Base-by-base conservation (phyloP, 2,329 filamentous ascomycete genomes). In the Hypoxylon sp. region DNA sequence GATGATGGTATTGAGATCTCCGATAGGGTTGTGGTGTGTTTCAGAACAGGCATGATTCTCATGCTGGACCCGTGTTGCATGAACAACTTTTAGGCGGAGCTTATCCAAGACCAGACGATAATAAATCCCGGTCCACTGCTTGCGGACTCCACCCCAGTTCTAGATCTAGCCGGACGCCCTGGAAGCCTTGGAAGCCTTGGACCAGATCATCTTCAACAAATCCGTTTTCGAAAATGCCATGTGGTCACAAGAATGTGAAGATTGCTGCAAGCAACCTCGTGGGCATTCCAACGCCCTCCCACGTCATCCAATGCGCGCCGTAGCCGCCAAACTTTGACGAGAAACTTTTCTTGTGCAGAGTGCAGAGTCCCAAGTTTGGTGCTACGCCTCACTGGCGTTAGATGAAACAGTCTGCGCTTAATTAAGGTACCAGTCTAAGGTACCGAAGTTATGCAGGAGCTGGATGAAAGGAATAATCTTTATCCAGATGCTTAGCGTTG, bases 31-130 rank as follows among this genome's bases (percentile, higher is more conserved):
- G 70, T 66, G 67, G 32, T 70, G 47, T 69, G 73, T 75, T 75
- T 75, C 73, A 75, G 72, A 74, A 71, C 60, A 62, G 66, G 72
- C 67, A 75, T 73, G 70, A 67, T 63, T 64, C 67, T 75, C 60
- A 73, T 72, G 71, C 72, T 71, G 66, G 66, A 48, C 62, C 52
- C 24, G 58, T 39, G 69, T 72, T 66, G 72, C 57, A 69, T 70
- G 54, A 65, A 68, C 54, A 59, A 56, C 29, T 47, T 39, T 51
- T 37, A 60, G 55, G 61, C 62, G 66, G 69, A 69, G 62, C 62
- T 72, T 65, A 51, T 52, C 39, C 21, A 48, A 57, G 44, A 53
- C 29, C 37, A 62, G 48, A 29, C 19, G 32, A 68, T 51, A 62
- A 64, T 67, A 51, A 54, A 55, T 59, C 53, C 65, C 54, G 61